A percentile compares a stretch with the other conserved stretches of the same genome.
These are phyloP conservation scores for Erythrobasidium hasegawianum DNA, from an alignment of 1,284 basidiomycete species.

Conservation along the genomic window DNA sequence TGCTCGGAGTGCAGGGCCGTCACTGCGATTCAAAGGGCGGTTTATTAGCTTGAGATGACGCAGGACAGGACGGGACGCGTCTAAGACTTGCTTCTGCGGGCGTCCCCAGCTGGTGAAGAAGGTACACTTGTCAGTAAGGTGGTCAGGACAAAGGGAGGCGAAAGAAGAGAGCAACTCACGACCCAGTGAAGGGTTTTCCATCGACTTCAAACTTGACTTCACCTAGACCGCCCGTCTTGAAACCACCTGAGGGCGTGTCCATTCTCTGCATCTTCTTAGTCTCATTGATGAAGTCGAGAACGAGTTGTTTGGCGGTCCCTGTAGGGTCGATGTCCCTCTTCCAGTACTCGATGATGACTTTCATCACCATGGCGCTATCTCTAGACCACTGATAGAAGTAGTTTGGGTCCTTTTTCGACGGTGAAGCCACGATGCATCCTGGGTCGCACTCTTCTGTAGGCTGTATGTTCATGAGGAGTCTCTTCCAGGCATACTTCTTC, in stretches of 20 bases:
- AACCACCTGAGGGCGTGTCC: conserved; percentile 52
- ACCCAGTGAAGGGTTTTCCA: conserved; percentile 42
- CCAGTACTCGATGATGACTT: conserved; percentile 40
- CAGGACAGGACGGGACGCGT: too few species aligned
- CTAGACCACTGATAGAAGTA: conserved; percentile 56
- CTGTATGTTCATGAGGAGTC: conserved; percentile 38
- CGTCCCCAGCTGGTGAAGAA: conserved; percentile 51
- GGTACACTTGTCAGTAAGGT: not conserved
- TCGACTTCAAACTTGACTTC: conserved; percentile 56
- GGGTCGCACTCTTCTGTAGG: conserved; percentile 37
- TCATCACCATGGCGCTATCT: conserved; percentile 51
- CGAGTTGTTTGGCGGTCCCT: conserved; percentile 34
- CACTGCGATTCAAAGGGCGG: too few species aligned
- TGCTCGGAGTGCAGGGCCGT: conserved; percentile 54
- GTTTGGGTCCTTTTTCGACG: conserved; percentile 49
- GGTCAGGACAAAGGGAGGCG: too few species aligned
- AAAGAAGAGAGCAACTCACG: conserved; percentile 32
- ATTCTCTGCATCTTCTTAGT: conserved; percentile 48
- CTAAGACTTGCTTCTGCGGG: conserved; percentile 49
- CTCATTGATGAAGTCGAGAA: conserved; percentile 35
- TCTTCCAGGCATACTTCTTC: conserved; percentile 27
- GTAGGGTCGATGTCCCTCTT: conserved; percentile 39
- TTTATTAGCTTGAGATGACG: too few species aligned
- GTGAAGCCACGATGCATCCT: conserved; percentile 51
- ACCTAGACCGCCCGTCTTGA: conserved; percentile 53